Evolutionary conservation across 345 rosid species (phyloP).

Genomic region (Angophora floribunda): DNA sequence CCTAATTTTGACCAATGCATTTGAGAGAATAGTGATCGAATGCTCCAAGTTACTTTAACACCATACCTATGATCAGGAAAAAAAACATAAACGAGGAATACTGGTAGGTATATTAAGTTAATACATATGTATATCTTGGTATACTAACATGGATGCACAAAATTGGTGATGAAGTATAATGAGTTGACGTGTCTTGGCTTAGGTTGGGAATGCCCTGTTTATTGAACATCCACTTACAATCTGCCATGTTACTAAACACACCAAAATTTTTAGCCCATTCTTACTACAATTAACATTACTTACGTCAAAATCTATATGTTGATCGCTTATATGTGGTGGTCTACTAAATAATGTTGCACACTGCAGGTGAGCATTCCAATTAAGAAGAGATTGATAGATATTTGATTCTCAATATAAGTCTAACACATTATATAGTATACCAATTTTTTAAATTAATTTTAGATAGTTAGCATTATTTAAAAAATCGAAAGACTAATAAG

Average conservation of each 20-base stretch:
- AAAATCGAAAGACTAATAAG: not conserved
- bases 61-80: not conserved
- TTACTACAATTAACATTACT: not conserved
- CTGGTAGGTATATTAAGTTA: not conserved
- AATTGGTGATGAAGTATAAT: not conserved
- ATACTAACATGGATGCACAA: not conserved
- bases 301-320: not conserved
- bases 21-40: not conserved
- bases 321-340: not conserved
- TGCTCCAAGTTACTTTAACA: not conserved
- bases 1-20: not conserved
- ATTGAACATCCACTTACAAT: not conserved
- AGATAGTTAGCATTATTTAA: not conserved
- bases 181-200: not conserved
- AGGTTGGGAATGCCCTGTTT: not conserved
- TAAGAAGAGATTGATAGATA: not conserved
- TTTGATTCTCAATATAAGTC: not conserved
- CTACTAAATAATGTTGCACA: not conserved
- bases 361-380: not conserved
- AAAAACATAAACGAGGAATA: not conserved
- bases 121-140: not conserved
- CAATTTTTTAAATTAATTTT: not conserved
- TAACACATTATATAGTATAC: not conserved
- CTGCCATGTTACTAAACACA: not conserved
- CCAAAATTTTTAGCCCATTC: not conserved